Evolutionary conservation across 228 moss, liverwort and hornwort genomes (phyloP).

Genomic region (Sphagnum magellanicum): DNA sequence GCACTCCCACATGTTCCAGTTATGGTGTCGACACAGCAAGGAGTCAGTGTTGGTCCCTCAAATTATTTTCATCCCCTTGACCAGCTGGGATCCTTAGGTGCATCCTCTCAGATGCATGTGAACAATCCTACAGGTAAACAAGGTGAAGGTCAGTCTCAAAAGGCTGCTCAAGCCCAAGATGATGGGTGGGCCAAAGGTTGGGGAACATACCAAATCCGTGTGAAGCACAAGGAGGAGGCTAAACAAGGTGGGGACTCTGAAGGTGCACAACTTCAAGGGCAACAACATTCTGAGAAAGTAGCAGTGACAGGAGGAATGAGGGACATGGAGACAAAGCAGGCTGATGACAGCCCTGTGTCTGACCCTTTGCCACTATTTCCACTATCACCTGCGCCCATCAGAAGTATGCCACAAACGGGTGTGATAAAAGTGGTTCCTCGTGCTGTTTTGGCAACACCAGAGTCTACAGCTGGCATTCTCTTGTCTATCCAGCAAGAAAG

Average conservation of each 20-base stretch:
- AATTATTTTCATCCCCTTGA: background rate
- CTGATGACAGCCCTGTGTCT: slow-evolving; percentile 16
- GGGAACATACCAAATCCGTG: background rate
- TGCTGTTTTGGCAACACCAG: slow-evolving; percentile 68
- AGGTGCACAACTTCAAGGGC: slow-evolving; percentile 4
- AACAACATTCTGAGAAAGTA: background rate
- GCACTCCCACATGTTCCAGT: slow-evolving; percentile 7
- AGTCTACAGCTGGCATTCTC: slow-evolving; percentile 76
- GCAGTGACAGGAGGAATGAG: slow-evolving; percentile 13
- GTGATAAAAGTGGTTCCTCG: slow-evolving; percentile 80
- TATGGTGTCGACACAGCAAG: slow-evolving; percentile 7
- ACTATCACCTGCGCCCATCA: slow-evolving; percentile 28
- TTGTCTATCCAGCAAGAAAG: slow-evolving; percentile 70
- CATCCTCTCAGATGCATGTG: too few relatives aligned
- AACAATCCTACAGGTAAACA: too few relatives aligned
- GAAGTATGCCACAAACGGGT: slow-evolving; percentile 24
- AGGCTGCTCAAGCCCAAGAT: too few relatives aligned
- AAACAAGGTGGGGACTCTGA: background rate
- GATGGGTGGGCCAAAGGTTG: background rate
- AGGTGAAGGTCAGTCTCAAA: too few relatives aligned
- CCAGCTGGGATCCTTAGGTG: too few relatives aligned
- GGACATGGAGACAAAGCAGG: slow-evolving; percentile 16
- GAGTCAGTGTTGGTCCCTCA: background rate
- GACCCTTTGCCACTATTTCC: slow-evolving; percentile 62
- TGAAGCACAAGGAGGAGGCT: slow-evolving; percentile 1